Conservation (phyloP, 768 basidiomycete genomes). For the Pleurotus salmoneostramineus region DNA sequence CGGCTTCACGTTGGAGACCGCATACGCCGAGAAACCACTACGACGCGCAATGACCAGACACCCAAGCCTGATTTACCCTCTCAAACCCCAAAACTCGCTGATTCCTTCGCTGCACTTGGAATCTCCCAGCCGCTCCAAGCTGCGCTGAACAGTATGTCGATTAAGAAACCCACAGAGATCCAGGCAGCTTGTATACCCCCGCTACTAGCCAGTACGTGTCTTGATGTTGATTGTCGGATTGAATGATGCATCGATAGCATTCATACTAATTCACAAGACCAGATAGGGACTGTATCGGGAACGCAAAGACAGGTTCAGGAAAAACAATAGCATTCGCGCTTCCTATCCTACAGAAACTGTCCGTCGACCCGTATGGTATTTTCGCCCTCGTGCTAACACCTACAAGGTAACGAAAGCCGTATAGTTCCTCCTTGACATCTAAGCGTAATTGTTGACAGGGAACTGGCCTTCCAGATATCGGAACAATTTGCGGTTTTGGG, state of each 20-base stretch:
- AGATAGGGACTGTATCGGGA: constrained; percentile 97
- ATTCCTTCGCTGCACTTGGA: constrained; percentile 34
- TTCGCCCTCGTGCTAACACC: constrained; percentile 93
- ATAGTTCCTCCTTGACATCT: background rate
- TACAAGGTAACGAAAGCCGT: constrained; percentile 61
- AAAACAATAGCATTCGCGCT: constrained; percentile 98
- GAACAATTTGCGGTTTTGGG: constrained; percentile 96
- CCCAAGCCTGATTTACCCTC: background rate
- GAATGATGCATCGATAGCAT: background rate
- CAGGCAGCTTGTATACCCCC: constrained; percentile 90
- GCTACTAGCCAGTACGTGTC: constrained; percentile 64
- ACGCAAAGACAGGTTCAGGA: constrained; percentile 96
- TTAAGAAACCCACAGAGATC: constrained; percentile 79
- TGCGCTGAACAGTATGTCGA: constrained; percentile 80
- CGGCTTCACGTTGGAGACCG: constrained; percentile 1
- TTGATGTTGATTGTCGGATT: background rate
- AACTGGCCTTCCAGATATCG: constrained; percentile 94
- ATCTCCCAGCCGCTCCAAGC: constrained; percentile 55
- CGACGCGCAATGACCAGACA: background rate
- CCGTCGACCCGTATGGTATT: constrained; percentile 89
- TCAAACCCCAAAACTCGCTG: background rate
- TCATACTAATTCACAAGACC: constrained; percentile 1
- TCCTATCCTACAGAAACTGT: constrained; percentile 87
- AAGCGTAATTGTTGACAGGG: constrained; percentile 43
- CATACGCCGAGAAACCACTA: background rate